These are phyloP conservation scores for Scutellaria baicalensis DNA, from an alignment of 257 asterid genomes.

Conservation along the genomic window DNA sequence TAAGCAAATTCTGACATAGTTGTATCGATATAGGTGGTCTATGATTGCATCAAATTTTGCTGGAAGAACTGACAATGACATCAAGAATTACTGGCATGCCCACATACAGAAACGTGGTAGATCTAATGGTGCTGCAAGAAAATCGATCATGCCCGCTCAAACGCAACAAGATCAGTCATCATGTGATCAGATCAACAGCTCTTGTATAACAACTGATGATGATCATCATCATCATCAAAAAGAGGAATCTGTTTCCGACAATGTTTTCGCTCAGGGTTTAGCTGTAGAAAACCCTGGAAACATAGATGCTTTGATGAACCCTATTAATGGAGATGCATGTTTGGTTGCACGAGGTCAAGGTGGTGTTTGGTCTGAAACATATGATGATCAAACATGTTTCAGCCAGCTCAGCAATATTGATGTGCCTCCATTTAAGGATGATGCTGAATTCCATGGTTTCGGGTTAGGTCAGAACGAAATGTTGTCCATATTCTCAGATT, in stretches of 20 bases:
- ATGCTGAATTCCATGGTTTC: background rate
- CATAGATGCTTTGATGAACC: no score
- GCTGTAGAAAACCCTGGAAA: no score
- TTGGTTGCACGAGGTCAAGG: no score
- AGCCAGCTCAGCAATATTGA: background rate
- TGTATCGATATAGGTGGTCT: slow-evolving; percentile 34
- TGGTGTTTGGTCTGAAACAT: no score
- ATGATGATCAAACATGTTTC: no score
- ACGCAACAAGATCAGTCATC: background rate
- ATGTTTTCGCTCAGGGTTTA: no score
- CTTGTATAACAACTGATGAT: background rate
- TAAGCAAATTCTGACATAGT: background rate
- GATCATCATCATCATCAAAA: no score
- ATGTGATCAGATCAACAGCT: background rate
- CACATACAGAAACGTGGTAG: slow-evolving; percentile 27
- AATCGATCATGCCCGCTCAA: background rate
- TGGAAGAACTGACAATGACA: slow-evolving; percentile 46
- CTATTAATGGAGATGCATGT: no score
- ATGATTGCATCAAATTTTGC: slow-evolving; percentile 34
- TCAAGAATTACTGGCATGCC: slow-evolving; percentile 49
- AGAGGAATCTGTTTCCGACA: no score
- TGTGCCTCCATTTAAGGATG: background rate
- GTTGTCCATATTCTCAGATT: background rate
- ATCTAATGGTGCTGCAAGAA: background rate
- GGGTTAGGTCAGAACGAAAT: background rate